Evolutionary conservation across 768 basidiomycete genomes (phyloP), one percentile per base, ranked within the genome.

Genomic region (Cytidiella melzeri): DNA sequence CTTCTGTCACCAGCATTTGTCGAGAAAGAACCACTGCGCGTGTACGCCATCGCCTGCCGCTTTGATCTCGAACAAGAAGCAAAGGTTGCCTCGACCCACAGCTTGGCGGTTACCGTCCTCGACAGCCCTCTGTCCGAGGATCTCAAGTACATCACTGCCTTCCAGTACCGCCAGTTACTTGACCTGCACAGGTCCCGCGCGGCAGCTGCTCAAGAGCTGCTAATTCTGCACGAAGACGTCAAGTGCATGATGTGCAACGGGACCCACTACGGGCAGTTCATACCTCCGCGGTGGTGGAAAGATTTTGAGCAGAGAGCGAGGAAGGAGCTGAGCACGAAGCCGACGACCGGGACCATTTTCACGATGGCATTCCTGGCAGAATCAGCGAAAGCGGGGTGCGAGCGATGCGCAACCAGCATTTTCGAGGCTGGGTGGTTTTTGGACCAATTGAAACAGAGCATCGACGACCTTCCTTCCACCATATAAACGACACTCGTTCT

Each of bases 211-310:
- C 48, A 50, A 30, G 69, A 67, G 15, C 62, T 81, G 41, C 63
- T 87, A 9, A 20, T 48, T 5, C 60, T 70, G 18, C 68, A 76
- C 0, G 70, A 73, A 3, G 70, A 76, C 28, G 59, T 84, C 55
- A 79, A 79, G 62, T 88, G 86, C 65, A 74, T 80, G 67, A 78
- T 83, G 52, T 88, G 86, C 57, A 87, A 83, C 36, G 78, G 79
- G 62, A 59, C 66, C 12, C 64, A 61, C 48, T 69, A 68, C 53
- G 68, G 72, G 1, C 66, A 72, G 43, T 68, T 77, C 50, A 67
- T 69, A 4, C 70, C 72, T 4, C 86, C 87, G 19, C 23, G 39
- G 38, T 52, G 51, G 51, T 52, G 51, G 51, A 60, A 61, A 19
- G 76, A 77, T 52, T 89, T 78, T 57, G 73, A 77, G 61, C 72